Evolutionary conservation across 2,329 filamentous ascomycete species (phyloP), one percentile per base, ranked within the genome.

Genomic region (Seiridium cupressi): DNA sequence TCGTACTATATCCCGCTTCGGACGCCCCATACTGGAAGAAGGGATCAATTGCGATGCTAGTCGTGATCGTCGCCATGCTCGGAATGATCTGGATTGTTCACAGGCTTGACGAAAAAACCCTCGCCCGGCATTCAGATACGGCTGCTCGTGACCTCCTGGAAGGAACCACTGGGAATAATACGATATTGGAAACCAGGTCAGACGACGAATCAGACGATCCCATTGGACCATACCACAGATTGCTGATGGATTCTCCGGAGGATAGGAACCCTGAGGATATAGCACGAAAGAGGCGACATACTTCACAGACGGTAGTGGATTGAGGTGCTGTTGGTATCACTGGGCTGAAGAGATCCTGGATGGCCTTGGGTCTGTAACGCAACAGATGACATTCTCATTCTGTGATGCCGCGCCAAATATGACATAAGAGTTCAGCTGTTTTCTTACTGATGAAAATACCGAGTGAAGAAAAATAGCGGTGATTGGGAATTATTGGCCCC

Each of bases 11-110:
- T 49, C 69, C 75, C 10, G 76, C 76, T 0, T 71, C 70, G 4
- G 75, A 80, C 60, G 76, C 76, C 0, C 76, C 77, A 3, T 79
- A 79, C 57, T 79, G 77, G 73, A 65, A 65, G 51, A 73, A 72
- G 32, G 73, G 73, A 1, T 69, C 65, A 18, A 70, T 74, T 31
- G 63, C 69, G 5, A 71, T 75, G 69, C 69, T 57, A 4, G 44
- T 57, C 4, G 40, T 57, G 9, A 36, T 74, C 8, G 55, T 61
- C 38, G 51, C 57, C 26, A 62, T 65, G 62, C 56, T 65, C 1
- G 62, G 9, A 42, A 61, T 60, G 44, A 54, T 65, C 3, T 61
- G 53, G 49, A 57, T 59, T 4, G 55, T 66, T 3, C 38, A 61
- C n/a, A 40, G 54, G 60, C 56, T 65, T 1, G 60, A 63, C 35